Conservation (phyloP, 495 filamentous ascomycete genomes). For the Patellaria atrata region DNA sequence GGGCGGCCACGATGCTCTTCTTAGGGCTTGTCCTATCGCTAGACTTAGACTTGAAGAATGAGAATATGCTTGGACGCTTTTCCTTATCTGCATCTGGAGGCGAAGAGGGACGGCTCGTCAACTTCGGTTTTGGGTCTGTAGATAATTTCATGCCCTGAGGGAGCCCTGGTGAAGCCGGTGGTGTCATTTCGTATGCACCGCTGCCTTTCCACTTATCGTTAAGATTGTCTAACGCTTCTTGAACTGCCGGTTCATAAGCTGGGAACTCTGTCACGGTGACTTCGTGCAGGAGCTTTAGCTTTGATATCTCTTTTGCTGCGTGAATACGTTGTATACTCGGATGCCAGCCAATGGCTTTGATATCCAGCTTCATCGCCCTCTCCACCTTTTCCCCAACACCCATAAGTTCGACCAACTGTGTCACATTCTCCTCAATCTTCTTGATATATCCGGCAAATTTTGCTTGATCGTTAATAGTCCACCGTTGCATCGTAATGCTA, state of each 20-base stretch:
- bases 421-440: constrained; percentile 17
- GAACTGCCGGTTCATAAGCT: constrained; percentile 17
- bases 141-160: neutral
- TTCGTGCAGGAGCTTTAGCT: constrained; percentile 22
- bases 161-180: no score
- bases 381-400: constrained; percentile 23
- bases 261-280: constrained; percentile 19
- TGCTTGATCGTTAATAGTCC: constrained; percentile 18
- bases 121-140: neutral
- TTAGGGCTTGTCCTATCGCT: no score
- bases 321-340: constrained; percentile 8
- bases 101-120: neutral
- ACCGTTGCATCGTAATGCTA: constrained; percentile 19
- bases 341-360: constrained; percentile 25
- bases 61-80: constrained; percentile 9
- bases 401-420: constrained; percentile 20
- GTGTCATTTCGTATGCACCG: no score
- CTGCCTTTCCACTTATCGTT: constrained; percentile 10
- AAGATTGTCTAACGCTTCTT: constrained; percentile 15
- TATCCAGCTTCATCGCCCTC: constrained; percentile 22
- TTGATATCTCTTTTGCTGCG: constrained; percentile 15
- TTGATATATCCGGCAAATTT: constrained; percentile 20
- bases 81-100: constrained; percentile 2
- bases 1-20: no score
- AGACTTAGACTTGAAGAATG: constrained; percentile 5